These are phyloP conservation scores for Cyberlindnera japonica DNA, from an alignment of 805 yeast genomes.

Conservation along the genomic window DNA sequence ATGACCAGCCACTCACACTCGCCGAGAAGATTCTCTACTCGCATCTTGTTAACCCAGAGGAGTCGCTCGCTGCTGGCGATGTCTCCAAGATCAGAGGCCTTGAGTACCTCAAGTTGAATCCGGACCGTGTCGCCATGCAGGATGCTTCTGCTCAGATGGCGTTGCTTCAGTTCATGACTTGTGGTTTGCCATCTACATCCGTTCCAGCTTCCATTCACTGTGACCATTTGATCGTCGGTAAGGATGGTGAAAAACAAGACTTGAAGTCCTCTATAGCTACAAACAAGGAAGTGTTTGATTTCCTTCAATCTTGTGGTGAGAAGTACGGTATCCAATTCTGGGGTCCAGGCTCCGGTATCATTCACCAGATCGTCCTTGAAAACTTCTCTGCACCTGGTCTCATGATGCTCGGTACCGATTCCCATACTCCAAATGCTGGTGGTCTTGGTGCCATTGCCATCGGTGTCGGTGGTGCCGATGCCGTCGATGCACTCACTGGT, in stretches of 20 bases:
- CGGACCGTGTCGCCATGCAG: conserved; percentile 99
- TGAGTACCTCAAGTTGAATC: conserved; percentile 86
- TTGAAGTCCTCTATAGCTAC: conserved; percentile 75
- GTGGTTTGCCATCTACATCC: conserved; percentile 80
- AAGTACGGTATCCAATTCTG: conserved; percentile 97
- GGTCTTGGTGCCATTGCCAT: conserved; percentile 98
- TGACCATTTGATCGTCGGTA: conserved; percentile 97
- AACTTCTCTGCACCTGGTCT: conserved; percentile 96
- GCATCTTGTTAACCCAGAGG: conserved; percentile 87
- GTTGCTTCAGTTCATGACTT: conserved; percentile 95
- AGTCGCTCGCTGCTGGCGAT: conserved; percentile 55
- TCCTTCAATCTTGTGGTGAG: conserved; percentile 87
- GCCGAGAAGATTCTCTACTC: conserved; percentile 95
- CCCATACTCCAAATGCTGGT: conserved; percentile 99
- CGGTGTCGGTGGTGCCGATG: conserved; percentile 99
- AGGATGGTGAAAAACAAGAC: conserved; percentile 85
- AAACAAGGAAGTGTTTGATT: conserved; percentile 94
- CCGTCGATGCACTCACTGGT: conserved; percentile 95
- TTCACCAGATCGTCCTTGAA: conserved; percentile 96
- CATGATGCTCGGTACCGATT: conserved; percentile 97
- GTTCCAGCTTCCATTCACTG: conserved; percentile 97
- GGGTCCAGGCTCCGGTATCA: conserved; percentile 99
- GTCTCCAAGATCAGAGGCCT: conserved; percentile 70
- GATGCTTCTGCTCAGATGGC: conserved; percentile 99
- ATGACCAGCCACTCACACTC: conserved; percentile 75